Base-by-base conservation (phyloP, 441 rosid species). In the Erysimum cheiri region DNA sequence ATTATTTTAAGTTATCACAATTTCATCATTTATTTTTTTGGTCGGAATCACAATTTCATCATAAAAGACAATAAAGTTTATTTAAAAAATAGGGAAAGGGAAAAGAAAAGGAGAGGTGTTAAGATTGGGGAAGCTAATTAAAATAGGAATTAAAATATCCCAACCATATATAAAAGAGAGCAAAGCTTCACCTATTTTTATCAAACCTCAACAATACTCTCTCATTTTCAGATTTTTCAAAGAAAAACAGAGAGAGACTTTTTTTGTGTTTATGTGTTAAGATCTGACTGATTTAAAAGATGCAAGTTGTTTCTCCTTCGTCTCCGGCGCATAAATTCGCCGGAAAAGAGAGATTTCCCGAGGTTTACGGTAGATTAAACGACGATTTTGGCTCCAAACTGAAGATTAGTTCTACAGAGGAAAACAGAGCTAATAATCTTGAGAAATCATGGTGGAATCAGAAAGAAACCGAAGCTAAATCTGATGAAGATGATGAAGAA, bases 341-440 rank as follows among this genome's bases (percentile, higher is more conserved):
- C 69, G 50, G 56, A 19, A 24, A 54, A 26, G 44, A 57, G 10
- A 73, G 68, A 0, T 69, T 52, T 29, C 19, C 49, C 17, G 79
- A 69, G 2, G 0, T 69, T 26, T 75, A 39, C 22, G 69, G 69
- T 0, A 68, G 59, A 4, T 9, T 84, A 6, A 73, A 14, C 58
- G 74, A 75, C 0, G 83, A 83, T 46, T 78, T 87, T 31, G 68
- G n/a, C 14, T 69, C 71, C 3, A 75, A 75, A 64, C 0, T 75
- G n/a, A 74, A 61, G 35, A 40, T 67, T 9, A 33, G 10, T 57
- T 41, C 4, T 3, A 24, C 48, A 4, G 47, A 64, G 15, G 62
- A 31, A 54, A 44, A 14, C 3, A 31, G 22, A 36, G 3, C 43
- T 4, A 17, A 15, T 0, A 15, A 57, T 56, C 35, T 44, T 19